Percentiles rank a stretch among this genome's conserved stretches.
Conservation (phyloP, 495 filamentous ascomycete genomes). For the Lineolata rhizophorae region DNA sequence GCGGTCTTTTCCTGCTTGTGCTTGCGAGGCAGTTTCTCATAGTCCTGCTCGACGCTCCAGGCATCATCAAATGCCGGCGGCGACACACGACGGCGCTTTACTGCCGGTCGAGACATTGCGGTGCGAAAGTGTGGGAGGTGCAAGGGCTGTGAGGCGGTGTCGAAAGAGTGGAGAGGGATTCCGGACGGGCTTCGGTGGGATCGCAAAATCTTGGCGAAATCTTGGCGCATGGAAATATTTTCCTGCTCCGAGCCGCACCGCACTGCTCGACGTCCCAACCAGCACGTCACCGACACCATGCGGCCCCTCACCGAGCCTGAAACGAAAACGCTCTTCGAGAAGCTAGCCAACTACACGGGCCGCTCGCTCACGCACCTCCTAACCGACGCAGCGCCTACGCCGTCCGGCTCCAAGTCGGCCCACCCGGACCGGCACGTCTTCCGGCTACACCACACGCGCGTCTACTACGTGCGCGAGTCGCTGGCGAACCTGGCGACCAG, state of each 20-base stretch:
- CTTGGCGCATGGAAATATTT: no score
- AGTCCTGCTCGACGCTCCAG: conserved; percentile 85
- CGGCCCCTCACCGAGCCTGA: conserved; percentile 15
- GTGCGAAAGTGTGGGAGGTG: no score
- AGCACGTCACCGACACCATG: conserved; percentile 6
- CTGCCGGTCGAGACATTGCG: conserved; percentile 9
- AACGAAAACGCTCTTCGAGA: conserved; percentile 37
- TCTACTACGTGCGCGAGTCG: conserved; percentile 73
- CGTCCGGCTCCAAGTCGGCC: conserved; percentile 26
- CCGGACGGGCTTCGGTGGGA: no score
- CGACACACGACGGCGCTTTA: conserved; percentile 11
- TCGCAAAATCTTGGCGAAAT: no score
- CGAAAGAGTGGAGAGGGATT: neutral
- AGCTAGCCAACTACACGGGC: conserved; percentile 70
- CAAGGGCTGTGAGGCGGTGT: no score
- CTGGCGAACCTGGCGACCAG: conserved; percentile 80
- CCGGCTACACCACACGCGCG: conserved; percentile 52
- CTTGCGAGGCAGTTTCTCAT: conserved; percentile 62
- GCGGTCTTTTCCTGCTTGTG: conserved; percentile 43
- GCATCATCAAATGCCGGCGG: no score
- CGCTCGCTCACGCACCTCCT: conserved; percentile 60
- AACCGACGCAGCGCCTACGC: conserved; percentile 31
- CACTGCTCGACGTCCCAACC: neutral
- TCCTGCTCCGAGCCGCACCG: no score
- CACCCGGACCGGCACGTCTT: conserved; percentile 62